These are phyloP conservation scores for Acanthamoeba triangularis DNA, from an alignment of 208 protist genomes.

Conservation along the genomic window DNA sequence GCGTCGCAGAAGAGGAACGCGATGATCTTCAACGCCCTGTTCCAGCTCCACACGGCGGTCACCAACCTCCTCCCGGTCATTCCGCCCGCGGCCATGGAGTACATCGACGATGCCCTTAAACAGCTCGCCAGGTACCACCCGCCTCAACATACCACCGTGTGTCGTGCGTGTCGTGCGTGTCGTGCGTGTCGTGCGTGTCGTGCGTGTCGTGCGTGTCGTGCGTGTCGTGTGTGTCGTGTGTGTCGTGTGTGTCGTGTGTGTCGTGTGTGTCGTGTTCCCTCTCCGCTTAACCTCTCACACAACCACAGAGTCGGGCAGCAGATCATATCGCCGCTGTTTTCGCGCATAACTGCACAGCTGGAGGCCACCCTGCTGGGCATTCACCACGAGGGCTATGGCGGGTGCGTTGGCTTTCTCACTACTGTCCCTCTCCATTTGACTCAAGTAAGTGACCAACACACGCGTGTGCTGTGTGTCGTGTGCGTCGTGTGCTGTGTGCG, in stretches of 20 bases:
- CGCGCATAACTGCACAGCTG: background rate
- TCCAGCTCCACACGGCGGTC: constrained; percentile 61
- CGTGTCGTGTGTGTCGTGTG: background rate
- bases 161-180: too few relatives aligned
- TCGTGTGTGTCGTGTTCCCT: background rate
- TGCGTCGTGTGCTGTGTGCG: background rate
- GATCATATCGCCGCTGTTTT: constrained; percentile 56
- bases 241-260: background rate
- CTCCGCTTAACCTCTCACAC: background rate
- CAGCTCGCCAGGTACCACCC: constrained; percentile 8
- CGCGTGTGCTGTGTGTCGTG: background rate
- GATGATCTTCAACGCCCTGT: constrained; percentile 63
- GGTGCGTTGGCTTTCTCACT: background rate
- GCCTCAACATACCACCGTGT: background rate
- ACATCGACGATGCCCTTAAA: constrained; percentile 43
- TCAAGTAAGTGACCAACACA: background rate
- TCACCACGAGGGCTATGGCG: constrained; percentile 66
- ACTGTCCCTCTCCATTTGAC: too few relatives aligned
- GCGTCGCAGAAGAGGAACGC: constrained; percentile 60
- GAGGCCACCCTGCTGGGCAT: constrained; percentile 58
- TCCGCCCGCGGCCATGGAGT: background rate
- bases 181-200: background rate
- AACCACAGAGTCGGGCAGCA: constrained; percentile 51
- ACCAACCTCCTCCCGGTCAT: constrained; percentile 2
- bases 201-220: too few relatives aligned